Percentiles rank a stretch among this genome's conserved stretches.
phyloP scores from a whole-genome alignment of 2,329 filamentous ascomycete genomes.

The Graphiopsis chlorocephala region DNA sequence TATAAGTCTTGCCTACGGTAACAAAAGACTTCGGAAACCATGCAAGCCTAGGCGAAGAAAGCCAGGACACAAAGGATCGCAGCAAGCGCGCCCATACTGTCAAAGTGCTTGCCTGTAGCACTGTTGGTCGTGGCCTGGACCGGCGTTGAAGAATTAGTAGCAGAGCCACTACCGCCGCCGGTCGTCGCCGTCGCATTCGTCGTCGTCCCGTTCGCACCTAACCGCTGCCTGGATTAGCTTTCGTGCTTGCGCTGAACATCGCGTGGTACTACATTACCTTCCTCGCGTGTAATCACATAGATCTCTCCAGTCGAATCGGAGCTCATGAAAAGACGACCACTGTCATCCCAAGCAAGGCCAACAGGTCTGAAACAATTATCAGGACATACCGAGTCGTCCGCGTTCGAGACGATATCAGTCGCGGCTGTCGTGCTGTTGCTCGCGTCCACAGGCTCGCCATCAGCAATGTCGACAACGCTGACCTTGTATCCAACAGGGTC shows the following conservation, averaged over 20 bases:
- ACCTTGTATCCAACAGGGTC: constrained; percentile 52
- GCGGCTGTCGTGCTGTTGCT: constrained; percentile 47
- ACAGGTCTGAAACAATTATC: constrained; percentile 61
- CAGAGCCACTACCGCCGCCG: not conserved
- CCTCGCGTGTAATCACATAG: constrained; percentile 45
- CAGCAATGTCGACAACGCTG: constrained; percentile 45
- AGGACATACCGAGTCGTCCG: constrained; percentile 54
- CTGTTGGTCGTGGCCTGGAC: constrained; percentile 2
- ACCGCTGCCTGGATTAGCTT: not conserved
- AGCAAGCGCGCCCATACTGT: constrained; percentile 19
- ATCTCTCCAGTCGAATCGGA: constrained; percentile 66
- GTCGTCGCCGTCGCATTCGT: not conserved
- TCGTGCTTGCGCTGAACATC: not conserved
- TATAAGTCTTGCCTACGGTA: not conserved
- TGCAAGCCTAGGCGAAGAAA: constrained; percentile 3
- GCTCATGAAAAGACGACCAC: constrained; percentile 60
- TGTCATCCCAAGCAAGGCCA: constrained; percentile 51
- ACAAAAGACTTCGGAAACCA: not conserved
- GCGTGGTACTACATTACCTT: not conserved
- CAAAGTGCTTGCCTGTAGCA: constrained; percentile 2
- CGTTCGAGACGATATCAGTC: constrained; percentile 56
- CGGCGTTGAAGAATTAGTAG: not conserved
- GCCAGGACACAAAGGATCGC: constrained; percentile 18
- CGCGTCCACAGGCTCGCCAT: constrained; percentile 45
- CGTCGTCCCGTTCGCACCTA: not conserved